Evolutionary conservation across 2,329 filamentous ascomycete genomes (phyloP), one percentile per base, ranked within the genome.

Genomic region (Verticillium nubilum): DNA sequence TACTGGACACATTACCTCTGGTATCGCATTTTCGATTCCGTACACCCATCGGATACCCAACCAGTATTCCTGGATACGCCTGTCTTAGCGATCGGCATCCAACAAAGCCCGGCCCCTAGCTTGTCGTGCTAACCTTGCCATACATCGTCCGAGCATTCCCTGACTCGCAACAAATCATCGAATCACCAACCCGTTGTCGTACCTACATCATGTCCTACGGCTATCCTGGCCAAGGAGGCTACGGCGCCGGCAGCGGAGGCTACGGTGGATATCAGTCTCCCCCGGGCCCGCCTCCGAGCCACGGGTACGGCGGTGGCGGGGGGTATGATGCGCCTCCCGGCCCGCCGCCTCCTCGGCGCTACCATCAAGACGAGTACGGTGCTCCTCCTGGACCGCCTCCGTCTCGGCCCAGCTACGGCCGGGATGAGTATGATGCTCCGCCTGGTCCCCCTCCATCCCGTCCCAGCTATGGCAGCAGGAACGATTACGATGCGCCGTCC

Each of bases 181-280:
- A 12, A 4, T 19, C 19, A n/a, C n/a, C 42, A n/a, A 2, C 42
- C 9, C 42, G 0, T 4, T 50, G 5, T 23, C 19, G 5, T 7
- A 4, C 42, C 42, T 23, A 53, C 56, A 58, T 42, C n/a, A 73
- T 73, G 70, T 69, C 70, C 27, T 57, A 57, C 13, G 69, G 69
- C 47, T 69, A 68, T 67, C 74, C 75, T 31, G 75, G 75, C 52
- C 67, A 77, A 65, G 64, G 67, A 54, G 63, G 69, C 52, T 68
- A 68, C 50, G 70, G 71, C 55, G 67, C 68, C 42, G 60, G 68
- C 58, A 67, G 67, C 29, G 69, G 67, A 29, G 65, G 67, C 25
- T 63, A 63, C 19, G 65, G 64, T n/a, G 63, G 63, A 26, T 63
- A 67, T 27, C 60, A 58, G 12, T 59, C 62, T 52, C 62, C 62